Conservation (phyloP, 2,329 filamentous ascomycete genomes). For the Epichloe hybrida region DNA sequence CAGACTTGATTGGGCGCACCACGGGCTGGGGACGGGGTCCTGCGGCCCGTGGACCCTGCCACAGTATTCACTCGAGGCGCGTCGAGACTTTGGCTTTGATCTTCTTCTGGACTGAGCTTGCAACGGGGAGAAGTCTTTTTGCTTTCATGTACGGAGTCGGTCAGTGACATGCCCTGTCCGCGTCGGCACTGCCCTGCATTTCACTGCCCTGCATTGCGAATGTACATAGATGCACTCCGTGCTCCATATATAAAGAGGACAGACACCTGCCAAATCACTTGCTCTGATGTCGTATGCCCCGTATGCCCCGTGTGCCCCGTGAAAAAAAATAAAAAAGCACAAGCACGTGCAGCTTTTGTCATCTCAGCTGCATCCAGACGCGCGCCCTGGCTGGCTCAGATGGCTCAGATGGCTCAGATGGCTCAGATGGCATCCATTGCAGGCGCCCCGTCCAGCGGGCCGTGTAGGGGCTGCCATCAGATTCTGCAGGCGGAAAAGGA, state of each 20-base stretch:
- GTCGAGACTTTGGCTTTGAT: slow-evolving; percentile 29
- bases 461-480: slow-evolving; percentile 4
- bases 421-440: too few species aligned
- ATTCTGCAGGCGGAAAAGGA: slow-evolving; percentile 3
- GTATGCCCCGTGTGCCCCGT: too few species aligned
- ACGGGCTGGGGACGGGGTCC: slow-evolving; percentile 48
- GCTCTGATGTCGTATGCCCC: neutral
- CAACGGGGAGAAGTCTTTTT: neutral
- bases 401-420: too few species aligned
- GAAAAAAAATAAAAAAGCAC: too few species aligned
- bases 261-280: neutral
- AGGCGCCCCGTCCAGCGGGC: neutral
- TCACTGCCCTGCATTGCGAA: neutral
- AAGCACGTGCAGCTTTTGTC: neutral
- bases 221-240: too few species aligned
- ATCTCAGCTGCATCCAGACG: neutral
- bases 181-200: neutral
- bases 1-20: slow-evolving; percentile 46
- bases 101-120: slow-evolving; percentile 26
- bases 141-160: too few species aligned
- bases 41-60: slow-evolving; percentile 44
- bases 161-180: neutral
- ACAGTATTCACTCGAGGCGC: slow-evolving; percentile 30
- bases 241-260: neutral
- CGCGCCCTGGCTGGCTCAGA: too few species aligned